These are phyloP conservation scores for Termitomyces sp. DNA, from an alignment of 768 basidiomycete species.

Conservation along the genomic window DNA sequence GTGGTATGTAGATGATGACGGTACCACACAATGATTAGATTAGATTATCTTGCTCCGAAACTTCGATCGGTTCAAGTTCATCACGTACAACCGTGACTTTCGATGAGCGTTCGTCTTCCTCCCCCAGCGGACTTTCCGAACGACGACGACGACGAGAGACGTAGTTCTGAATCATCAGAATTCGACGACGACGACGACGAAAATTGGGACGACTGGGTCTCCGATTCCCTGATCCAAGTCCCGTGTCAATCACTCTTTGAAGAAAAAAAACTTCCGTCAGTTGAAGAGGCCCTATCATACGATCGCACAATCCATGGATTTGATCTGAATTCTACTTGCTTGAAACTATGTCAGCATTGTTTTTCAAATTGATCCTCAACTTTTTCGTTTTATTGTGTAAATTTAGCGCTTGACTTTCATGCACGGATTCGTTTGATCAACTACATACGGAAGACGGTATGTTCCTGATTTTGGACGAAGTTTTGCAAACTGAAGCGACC, in stretches of 20 bases:
- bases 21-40: slow-evolving; percentile 16
- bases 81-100: slow-evolving; percentile 1
- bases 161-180: slow-evolving; percentile 29
- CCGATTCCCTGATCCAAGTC: slow-evolving; percentile 55
- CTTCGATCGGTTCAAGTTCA: neutral
- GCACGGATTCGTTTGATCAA: slow-evolving; percentile 82
- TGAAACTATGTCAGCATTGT: slow-evolving; percentile 50
- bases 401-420: slow-evolving; percentile 72
- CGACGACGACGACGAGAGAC: slow-evolving; percentile 23
- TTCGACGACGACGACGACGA: slow-evolving; percentile 50
- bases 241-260: slow-evolving; percentile 78
- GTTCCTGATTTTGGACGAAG: slow-evolving; percentile 4
- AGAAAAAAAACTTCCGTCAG: slow-evolving; percentile 56
- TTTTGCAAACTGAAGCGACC: slow-evolving; percentile 9
- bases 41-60: slow-evolving; percentile 4
- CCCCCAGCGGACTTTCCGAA: slow-evolving; percentile 23
- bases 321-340: slow-evolving; percentile 52
- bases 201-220: slow-evolving; percentile 79
- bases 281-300: slow-evolving; percentile 55
- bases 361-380: neutral
- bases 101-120: slow-evolving; percentile 42
- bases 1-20: too few species aligned
- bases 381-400: slow-evolving; percentile 7
- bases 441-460: slow-evolving; percentile 76
- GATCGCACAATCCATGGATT: slow-evolving; percentile 64